A percentile compares a stretch with the other conserved stretches of the same genome.
These are phyloP conservation scores for Erucastrum elatum DNA, from an alignment of 345 rosid species.

Conservation along the genomic window DNA sequence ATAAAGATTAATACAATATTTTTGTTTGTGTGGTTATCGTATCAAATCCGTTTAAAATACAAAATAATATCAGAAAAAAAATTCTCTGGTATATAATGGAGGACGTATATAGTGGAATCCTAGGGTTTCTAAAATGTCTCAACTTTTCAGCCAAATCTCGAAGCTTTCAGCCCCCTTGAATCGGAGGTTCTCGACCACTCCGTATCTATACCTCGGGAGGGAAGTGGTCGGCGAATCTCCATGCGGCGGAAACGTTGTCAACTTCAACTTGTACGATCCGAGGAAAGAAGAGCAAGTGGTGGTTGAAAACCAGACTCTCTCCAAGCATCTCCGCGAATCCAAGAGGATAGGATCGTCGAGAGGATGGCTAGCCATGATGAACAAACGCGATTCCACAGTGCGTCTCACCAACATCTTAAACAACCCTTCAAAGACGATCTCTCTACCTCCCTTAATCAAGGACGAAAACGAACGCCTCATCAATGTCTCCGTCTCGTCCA, in stretches of 20 bases:
- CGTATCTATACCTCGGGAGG: not conserved
- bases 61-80: no score
- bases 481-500: not conserved
- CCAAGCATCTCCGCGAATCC: not conserved
- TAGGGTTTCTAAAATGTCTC: constrained; percentile 1
- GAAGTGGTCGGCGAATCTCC: constrained; percentile 15
- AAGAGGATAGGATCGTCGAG: not conserved
- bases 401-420: constrained; percentile 4
- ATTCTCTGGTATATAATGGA: no score
- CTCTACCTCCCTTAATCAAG: not conserved
- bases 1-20: no score
- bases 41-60: no score
- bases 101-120: not conserved
- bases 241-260: constrained; percentile 7
- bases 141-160: not conserved
- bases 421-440: not conserved
- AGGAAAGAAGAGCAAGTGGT: constrained; percentile 6
- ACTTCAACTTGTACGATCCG: constrained; percentile 21
- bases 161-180: not conserved
- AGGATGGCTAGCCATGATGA: not conserved
- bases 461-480: not conserved
- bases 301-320: not conserved
- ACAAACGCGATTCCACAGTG: not conserved
- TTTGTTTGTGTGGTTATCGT: no score
- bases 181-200: not conserved